These are phyloP conservation scores for Penicillium steckii DNA, from an alignment of 495 filamentous ascomycete species.

Conservation along the genomic window DNA sequence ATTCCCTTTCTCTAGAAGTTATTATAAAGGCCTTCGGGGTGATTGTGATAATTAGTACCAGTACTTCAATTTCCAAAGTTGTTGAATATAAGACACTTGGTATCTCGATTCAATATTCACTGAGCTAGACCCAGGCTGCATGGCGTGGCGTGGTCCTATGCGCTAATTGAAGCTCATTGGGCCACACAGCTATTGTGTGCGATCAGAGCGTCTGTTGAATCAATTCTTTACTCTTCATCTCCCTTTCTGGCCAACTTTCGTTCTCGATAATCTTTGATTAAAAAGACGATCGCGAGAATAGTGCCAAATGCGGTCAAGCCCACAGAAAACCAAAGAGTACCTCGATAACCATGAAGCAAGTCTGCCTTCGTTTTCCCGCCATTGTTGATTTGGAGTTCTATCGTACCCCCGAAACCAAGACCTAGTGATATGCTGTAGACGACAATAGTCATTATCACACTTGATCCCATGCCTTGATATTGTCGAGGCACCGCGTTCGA, in stretches of 20 bases:
- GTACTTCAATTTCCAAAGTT: no score
- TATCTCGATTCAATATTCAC: no score
- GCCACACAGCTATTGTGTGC: no score
- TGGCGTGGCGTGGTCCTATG: no score
- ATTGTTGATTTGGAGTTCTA: slow-evolving; percentile 18
- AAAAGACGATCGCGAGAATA: slow-evolving; percentile 4
- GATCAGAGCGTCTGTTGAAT: not conserved
- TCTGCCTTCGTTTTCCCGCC: slow-evolving; percentile 23
- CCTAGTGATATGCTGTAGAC: slow-evolving; percentile 46
- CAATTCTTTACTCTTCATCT: slow-evolving; percentile 1
- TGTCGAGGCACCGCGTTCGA: slow-evolving; percentile 35
- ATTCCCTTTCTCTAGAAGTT: no score
- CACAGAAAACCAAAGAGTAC: slow-evolving; percentile 18
- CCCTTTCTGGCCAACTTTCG: slow-evolving; percentile 2
- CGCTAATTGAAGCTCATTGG: no score
- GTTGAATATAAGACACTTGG: no score
- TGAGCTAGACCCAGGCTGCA: no score
- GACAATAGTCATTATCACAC: slow-evolving; percentile 42
- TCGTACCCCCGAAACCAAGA: slow-evolving; percentile 47
- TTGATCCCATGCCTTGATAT: slow-evolving; percentile 45
- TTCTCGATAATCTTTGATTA: slow-evolving; percentile 5
- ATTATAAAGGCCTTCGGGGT: no score
- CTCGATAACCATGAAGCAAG: slow-evolving; percentile 35
- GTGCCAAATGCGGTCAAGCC: slow-evolving; percentile 6
- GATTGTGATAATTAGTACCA: no score